A percentile compares a stretch with the other conserved stretches of the same genome.
These are phyloP conservation scores for Paramyrothecium roridum DNA, from an alignment of 2,329 filamentous ascomycete species.

Conservation along the genomic window DNA sequence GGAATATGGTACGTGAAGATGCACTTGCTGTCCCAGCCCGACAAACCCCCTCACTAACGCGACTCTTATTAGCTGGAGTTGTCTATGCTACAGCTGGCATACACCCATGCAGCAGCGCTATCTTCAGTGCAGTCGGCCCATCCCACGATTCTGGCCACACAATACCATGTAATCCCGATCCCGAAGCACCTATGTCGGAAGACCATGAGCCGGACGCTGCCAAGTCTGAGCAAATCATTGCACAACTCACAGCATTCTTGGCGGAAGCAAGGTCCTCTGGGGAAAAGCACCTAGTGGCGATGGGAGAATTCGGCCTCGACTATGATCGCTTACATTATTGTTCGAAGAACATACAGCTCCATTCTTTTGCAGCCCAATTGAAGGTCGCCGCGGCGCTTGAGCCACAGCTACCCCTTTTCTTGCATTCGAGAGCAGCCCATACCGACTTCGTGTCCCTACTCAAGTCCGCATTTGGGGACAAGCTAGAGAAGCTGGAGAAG, in stretches of 20 bases:
- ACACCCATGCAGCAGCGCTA: slow-evolving; percentile 82
- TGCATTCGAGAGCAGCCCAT: slow-evolving; percentile 87
- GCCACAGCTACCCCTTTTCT: slow-evolving; percentile 80
- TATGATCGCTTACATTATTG: slow-evolving; percentile 89
- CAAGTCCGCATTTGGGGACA: slow-evolving; percentile 50
- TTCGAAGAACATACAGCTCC: slow-evolving; percentile 73
- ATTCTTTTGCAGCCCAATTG: slow-evolving; percentile 82
- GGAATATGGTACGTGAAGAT: slow-evolving; percentile 62
- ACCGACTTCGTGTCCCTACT: slow-evolving; percentile 78
- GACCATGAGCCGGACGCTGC: slow-evolving; percentile 41
- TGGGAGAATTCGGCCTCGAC: slow-evolving; percentile 94
- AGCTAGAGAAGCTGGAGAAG: slow-evolving; percentile 64
- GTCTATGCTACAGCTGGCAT: slow-evolving; percentile 92
- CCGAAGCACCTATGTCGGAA: slow-evolving; percentile 43
- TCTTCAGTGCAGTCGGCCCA: slow-evolving; percentile 61
- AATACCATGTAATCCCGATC: slow-evolving; percentile 51
- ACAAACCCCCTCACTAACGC: slow-evolving; percentile 3
- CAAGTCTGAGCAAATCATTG: slow-evolving; percentile 48
- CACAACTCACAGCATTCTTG: slow-evolving; percentile 63
- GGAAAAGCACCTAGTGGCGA: slow-evolving; percentile 59
- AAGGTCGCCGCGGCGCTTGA: slow-evolving; percentile 66
- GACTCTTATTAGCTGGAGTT: slow-evolving; percentile 57
- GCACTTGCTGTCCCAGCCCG: slow-evolving; percentile 4
- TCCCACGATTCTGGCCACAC: slow-evolving; percentile 44
- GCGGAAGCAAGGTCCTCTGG: slow-evolving; percentile 49